A percentile compares a stretch with the other conserved stretches of the same genome.
Conservation (phyloP, 768 basidiomycete species). For the Tricholoma matsutake region DNA sequence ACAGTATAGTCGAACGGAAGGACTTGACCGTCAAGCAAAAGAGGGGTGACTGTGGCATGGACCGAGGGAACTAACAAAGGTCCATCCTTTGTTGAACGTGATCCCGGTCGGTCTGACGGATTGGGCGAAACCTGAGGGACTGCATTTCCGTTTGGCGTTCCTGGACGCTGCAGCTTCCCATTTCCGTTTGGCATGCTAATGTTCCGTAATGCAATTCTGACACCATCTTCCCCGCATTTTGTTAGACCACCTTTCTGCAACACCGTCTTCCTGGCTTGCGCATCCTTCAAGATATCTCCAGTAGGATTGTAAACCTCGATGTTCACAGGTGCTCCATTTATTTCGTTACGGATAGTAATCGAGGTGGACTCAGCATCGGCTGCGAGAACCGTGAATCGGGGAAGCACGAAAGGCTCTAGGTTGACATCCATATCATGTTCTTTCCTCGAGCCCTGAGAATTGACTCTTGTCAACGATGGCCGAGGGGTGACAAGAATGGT, state of each 20-base stretch:
- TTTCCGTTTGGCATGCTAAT: conserved; percentile 23
- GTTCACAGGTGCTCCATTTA: conserved; percentile 37
- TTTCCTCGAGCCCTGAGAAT: conserved; percentile 20
- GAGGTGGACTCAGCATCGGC: conserved; percentile 61
- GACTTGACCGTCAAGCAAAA: conserved; percentile 29
- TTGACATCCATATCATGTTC: conserved; percentile 27
- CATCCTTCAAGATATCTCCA: conserved; percentile 51
- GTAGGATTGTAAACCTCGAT: conserved; percentile 63
- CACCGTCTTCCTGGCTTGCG: conserved; percentile 62
- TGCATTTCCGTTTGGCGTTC: conserved; percentile 34
- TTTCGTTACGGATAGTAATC: conserved; percentile 59
- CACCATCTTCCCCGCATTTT: conserved; percentile 60
- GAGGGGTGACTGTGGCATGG: conserved; percentile 49
- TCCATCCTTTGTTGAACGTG: conserved; percentile 45
- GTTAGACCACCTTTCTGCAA: conserved; percentile 57
- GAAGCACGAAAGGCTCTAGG: conserved; percentile 55
- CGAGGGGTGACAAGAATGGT: conserved; percentile 58
- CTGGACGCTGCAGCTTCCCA: conserved; percentile 13
- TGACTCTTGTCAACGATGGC: conserved; percentile 25
- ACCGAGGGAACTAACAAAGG: conserved; percentile 63
- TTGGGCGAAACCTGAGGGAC: conserved; percentile 27
- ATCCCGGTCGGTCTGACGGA: conserved; percentile 22
- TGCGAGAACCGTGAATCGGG: conserved; percentile 66
- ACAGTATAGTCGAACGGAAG: conserved; percentile 57
- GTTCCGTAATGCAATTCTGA: conserved; percentile 51